Conservation (phyloP, 495 filamentous ascomycete genomes). For the Aspergillus cavernicola region DNA sequence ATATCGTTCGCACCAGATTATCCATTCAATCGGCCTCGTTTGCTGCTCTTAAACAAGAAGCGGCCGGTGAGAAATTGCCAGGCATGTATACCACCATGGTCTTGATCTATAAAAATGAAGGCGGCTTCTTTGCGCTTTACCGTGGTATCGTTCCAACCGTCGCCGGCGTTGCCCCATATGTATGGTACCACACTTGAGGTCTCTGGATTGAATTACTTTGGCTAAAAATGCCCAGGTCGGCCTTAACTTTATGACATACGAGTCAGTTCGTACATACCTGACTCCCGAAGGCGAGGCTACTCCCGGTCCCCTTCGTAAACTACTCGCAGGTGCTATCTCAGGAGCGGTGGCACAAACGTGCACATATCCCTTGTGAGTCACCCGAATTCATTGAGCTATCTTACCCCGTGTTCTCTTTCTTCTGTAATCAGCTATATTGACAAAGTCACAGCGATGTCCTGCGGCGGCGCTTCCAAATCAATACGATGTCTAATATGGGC, state of each 20-base stretch:
- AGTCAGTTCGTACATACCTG: constrained; percentile 76
- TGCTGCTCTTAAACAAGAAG: constrained; percentile 56
- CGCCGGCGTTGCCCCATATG: constrained; percentile 92
- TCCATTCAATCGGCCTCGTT: constrained; percentile 97
- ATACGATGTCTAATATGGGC: constrained; percentile 98
- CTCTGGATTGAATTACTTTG: constrained; percentile 8
- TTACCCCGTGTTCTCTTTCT: neutral
- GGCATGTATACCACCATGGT: constrained; percentile 89
- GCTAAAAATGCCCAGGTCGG: constrained; percentile 61
- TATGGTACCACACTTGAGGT: constrained; percentile 38
- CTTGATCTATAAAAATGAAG: constrained; percentile 85
- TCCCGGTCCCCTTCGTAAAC: constrained; percentile 72
- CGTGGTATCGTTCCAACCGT: constrained; percentile 91
- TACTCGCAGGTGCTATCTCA: constrained; percentile 84
- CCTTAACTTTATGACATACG: constrained; percentile 97
- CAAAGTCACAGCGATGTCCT: constrained; percentile 69
- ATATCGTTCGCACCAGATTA: constrained; percentile 91
- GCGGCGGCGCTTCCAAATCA: constrained; percentile 95
- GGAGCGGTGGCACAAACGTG: constrained; percentile 96
- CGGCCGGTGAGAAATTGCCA: constrained; percentile 59
- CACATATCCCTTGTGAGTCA: constrained; percentile 91
- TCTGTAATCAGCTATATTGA: constrained; percentile 10
- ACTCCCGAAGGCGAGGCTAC: constrained; percentile 87
- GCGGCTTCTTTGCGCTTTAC: constrained; percentile 79
- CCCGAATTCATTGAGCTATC: neutral